Conservation (phyloP, 148 eudicot species). For the Chenopodium suecicum region DNA sequence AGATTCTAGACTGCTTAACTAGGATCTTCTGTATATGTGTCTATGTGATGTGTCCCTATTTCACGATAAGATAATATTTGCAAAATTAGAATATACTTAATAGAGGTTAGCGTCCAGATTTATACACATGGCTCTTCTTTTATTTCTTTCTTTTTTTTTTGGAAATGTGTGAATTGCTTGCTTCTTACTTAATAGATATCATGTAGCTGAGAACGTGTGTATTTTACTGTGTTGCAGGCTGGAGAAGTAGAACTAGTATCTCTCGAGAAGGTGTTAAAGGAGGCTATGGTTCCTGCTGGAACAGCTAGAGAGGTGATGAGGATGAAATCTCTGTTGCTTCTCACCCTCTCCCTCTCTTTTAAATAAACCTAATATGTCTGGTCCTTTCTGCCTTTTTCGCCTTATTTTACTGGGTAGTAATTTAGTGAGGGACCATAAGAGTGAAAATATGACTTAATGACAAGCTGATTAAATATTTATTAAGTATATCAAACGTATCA, state of each 20-base stretch:
- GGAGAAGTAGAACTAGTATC: slow-evolving; percentile 85
- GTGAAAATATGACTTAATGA: background rate
- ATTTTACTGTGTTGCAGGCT: slow-evolving; percentile 48
- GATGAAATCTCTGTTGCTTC: background rate
- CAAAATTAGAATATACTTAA: background rate
- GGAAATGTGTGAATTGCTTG: background rate
- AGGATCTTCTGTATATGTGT: background rate
- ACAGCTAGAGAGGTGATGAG: slow-evolving; percentile 86
- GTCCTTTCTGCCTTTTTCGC: background rate
- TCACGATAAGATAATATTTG: background rate
- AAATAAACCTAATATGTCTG: background rate
- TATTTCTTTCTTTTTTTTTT: too few relatives aligned
- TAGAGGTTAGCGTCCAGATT: background rate
- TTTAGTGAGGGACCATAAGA: background rate
- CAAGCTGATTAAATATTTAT: background rate
- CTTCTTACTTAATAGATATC: background rate
- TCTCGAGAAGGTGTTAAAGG: slow-evolving; percentile 77
- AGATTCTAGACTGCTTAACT: background rate
- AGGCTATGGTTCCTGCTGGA: slow-evolving; percentile 76
- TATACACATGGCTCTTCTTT: background rate
- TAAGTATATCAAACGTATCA: background rate
- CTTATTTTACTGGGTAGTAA: background rate
- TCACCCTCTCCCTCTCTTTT: background rate
- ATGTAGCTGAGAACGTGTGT: slow-evolving; percentile 1
- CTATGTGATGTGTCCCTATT: background rate